Conservation (phyloP, 768 basidiomycete genomes). For the Austroboletus festivus region DNA sequence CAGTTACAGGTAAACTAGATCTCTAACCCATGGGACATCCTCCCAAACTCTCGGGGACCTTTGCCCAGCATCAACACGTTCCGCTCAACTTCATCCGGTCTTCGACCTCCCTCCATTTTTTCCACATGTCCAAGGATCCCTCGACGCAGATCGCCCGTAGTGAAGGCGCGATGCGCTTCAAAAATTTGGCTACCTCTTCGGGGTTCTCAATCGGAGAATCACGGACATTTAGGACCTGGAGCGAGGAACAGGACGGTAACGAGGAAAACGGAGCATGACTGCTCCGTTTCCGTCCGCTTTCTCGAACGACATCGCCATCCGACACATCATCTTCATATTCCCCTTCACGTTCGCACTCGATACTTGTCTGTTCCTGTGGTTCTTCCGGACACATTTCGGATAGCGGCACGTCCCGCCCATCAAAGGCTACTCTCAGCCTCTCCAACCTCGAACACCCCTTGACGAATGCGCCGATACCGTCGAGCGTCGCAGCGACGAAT, state of each 20-base stretch:
- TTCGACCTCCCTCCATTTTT: conserved; percentile 28
- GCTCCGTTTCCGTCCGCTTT: too few relatives aligned
- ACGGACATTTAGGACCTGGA: conserved; percentile 28
- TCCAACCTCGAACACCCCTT: conserved; percentile 17
- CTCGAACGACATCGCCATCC: too few relatives aligned
- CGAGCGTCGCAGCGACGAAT: conserved; percentile 17
- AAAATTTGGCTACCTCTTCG: conserved; percentile 23
- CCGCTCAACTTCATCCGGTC: conserved; percentile 16
- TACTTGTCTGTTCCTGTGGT: too few relatives aligned
- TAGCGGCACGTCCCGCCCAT: conserved; percentile 13
- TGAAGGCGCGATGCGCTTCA: conserved; percentile 22
- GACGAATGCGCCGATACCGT: conserved; percentile 21
- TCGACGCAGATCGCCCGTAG: conserved; percentile 26
- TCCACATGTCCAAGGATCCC: conserved; percentile 27
- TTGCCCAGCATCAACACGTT: conserved; percentile 3
- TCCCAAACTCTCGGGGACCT: too few relatives aligned
- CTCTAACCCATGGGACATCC: too few relatives aligned
- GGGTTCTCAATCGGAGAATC: conserved; percentile 27
- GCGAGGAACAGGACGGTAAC: neutral
- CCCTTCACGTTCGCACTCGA: too few relatives aligned
- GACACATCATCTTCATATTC: too few relatives aligned
- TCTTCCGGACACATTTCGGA: too few relatives aligned
- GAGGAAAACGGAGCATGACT: neutral
- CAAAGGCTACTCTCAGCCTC: conserved; percentile 23
- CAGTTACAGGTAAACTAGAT: too few relatives aligned